Conservation (phyloP, 257 asterid species). For the Cynanchum wilfordii region DNA sequence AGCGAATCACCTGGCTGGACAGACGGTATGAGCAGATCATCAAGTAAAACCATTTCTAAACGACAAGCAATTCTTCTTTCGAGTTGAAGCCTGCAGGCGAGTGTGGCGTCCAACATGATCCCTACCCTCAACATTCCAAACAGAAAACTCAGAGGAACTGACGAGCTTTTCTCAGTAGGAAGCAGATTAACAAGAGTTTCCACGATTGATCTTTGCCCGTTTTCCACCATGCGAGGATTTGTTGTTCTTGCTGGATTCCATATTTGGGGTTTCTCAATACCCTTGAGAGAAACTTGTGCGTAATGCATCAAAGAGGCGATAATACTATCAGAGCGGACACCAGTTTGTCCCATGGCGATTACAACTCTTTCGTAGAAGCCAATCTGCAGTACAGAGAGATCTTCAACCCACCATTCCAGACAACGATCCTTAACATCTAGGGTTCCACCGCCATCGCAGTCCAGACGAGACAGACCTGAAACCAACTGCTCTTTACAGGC, state of each 20-base stretch:
- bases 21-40: constrained; percentile 57
- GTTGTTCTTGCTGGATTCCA: constrained; percentile 49
- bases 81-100: constrained; percentile 44
- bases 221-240: constrained; percentile 12
- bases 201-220: constrained; percentile 37
- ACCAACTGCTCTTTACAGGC: constrained; percentile 61
- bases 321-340: constrained; percentile 45
- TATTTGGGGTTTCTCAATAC: constrained; percentile 51
- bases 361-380: constrained; percentile 42
- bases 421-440: constrained; percentile 34
- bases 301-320: constrained; percentile 54
- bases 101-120: constrained; percentile 44
- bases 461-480: constrained; percentile 47
- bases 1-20: constrained; percentile 47
- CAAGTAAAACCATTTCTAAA: constrained; percentile 51
- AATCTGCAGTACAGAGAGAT: constrained; percentile 41
- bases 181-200: constrained; percentile 47
- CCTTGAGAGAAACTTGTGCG: constrained; percentile 46
- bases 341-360: constrained; percentile 39
- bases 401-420: constrained; percentile 68
- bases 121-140: constrained; percentile 60
- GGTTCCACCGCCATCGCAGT: constrained; percentile 35
- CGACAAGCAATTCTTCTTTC: constrained; percentile 51
- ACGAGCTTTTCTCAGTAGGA: constrained; percentile 40
- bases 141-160: constrained; percentile 45